Evolutionary conservation across 768 basidiomycete genomes (phyloP).

Genomic region (Russula dissimulans): DNA sequence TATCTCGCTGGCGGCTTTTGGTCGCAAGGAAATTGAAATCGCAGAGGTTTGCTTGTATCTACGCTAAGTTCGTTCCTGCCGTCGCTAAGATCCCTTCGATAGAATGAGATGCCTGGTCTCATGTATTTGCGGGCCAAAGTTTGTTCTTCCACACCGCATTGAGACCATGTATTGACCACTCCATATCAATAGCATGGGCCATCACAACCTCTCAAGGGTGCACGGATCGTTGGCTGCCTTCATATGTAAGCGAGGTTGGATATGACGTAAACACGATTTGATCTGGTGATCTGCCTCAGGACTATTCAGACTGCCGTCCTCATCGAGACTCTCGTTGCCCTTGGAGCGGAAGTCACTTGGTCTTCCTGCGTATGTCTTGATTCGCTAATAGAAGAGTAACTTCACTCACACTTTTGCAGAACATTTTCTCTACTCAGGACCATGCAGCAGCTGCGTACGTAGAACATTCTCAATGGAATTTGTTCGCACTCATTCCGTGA

Average conservation of each 20-base stretch:
- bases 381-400: not conserved
- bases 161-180: conserved; percentile 11
- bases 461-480: not conserved
- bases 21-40: conserved; percentile 99
- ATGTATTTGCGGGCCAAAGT: conserved; percentile 90
- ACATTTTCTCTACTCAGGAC: conserved; percentile 99
- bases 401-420: conserved; percentile 38
- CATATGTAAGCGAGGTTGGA: conserved; percentile 57
- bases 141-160: conserved; percentile 16
- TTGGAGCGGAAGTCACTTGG: conserved; percentile 98
- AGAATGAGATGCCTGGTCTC: conserved; percentile 95
- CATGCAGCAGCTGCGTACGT: conserved; percentile 95
- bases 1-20: conserved; percentile 96
- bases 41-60: conserved; percentile 63
- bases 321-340: conserved; percentile 91
- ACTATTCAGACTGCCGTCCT: conserved; percentile 98
- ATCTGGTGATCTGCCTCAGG: conserved; percentile 37
- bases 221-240: conserved; percentile 94
- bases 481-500: conserved; percentile 1
- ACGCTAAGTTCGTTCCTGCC: conserved; percentile 8
- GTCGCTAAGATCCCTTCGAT: conserved; percentile 13
- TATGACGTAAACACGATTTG: conserved; percentile 4
- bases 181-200: conserved; percentile 52
- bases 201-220: conserved; percentile 81
- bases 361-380: conserved; percentile 74